Evolutionary conservation across 768 basidiomycete genomes (phyloP).

Genomic region (Favolaschia claudopus): DNA sequence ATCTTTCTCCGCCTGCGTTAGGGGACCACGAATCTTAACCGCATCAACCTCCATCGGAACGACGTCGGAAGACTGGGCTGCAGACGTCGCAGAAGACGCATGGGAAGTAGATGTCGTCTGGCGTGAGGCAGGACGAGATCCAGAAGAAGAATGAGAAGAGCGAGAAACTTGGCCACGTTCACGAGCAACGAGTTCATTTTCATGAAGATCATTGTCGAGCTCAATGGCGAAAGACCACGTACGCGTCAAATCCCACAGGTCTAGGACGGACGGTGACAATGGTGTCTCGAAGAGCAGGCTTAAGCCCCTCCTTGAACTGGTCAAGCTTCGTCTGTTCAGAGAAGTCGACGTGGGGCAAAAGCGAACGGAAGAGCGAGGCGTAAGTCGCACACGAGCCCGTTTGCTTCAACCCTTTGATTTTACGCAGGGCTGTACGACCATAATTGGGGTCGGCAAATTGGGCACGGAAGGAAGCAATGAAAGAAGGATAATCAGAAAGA

Average conservation of each 20-base stretch:
- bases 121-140: background rate
- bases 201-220: background rate
- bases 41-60: constrained; percentile 3
- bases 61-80: background rate
- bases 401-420: constrained; percentile 26
- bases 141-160: background rate
- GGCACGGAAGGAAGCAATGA: constrained; percentile 2
- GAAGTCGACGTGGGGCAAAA: constrained; percentile 19
- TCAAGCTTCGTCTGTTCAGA: constrained; percentile 1
- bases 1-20: background rate
- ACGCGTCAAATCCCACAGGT: background rate
- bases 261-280: background rate
- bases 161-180: background rate
- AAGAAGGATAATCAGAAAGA: constrained; percentile 10
- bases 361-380: constrained; percentile 20
- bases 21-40: background rate
- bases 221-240: background rate
- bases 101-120: background rate
- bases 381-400: constrained; percentile 24
- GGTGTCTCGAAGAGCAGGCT: background rate
- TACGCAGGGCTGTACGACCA: constrained; percentile 10
- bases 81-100: background rate
- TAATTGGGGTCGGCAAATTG: constrained; percentile 22
- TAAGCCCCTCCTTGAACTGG: background rate
- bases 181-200: background rate